These are phyloP conservation scores for Daedaleopsis sinensis DNA, from an alignment of 768 basidiomycete genomes.

Conservation along the genomic window DNA sequence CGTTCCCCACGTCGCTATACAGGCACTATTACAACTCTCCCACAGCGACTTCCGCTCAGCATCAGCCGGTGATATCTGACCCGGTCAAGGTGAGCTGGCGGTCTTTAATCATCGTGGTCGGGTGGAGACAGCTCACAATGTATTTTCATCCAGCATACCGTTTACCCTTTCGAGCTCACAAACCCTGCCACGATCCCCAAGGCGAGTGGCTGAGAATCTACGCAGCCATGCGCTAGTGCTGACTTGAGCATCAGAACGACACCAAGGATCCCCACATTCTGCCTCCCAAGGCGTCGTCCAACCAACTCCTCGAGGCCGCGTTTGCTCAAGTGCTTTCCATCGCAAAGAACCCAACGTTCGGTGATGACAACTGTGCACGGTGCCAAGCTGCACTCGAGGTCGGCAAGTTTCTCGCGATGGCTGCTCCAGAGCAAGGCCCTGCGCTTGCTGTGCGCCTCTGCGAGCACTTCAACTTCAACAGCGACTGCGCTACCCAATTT, in stretches of 20 bases:
- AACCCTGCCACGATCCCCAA: constrained; percentile 61
- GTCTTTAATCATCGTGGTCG: neutral
- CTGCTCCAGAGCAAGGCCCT: constrained; percentile 63
- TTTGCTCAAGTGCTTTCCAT: constrained; percentile 61
- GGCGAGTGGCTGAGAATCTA: constrained; percentile 24
- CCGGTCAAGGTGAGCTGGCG: constrained; percentile 54
- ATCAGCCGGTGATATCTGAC: constrained; percentile 78
- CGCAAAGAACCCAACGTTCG: constrained; percentile 53
- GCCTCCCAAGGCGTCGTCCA: constrained; percentile 55
- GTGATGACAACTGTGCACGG: constrained; percentile 53
- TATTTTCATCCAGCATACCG: constrained; percentile 46
- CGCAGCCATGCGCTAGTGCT: neutral
- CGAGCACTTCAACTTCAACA: constrained; percentile 53
- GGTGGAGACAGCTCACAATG: neutral
- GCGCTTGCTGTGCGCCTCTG: constrained; percentile 61
- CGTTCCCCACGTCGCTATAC: constrained; percentile 68
- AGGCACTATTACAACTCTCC: constrained; percentile 72
- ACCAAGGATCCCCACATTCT: constrained; percentile 67
- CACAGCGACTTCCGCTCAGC: constrained; percentile 70
- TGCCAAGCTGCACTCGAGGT: constrained; percentile 65
- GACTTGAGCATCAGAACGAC: constrained; percentile 43
- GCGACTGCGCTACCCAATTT: constrained; percentile 50
- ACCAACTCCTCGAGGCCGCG: constrained; percentile 52
- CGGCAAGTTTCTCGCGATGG: constrained; percentile 66
- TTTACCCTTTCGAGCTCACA: constrained; percentile 64